phyloP scores from a whole-genome alignment of 768 basidiomycete species.

The Punctularia strigosozonata region DNA sequence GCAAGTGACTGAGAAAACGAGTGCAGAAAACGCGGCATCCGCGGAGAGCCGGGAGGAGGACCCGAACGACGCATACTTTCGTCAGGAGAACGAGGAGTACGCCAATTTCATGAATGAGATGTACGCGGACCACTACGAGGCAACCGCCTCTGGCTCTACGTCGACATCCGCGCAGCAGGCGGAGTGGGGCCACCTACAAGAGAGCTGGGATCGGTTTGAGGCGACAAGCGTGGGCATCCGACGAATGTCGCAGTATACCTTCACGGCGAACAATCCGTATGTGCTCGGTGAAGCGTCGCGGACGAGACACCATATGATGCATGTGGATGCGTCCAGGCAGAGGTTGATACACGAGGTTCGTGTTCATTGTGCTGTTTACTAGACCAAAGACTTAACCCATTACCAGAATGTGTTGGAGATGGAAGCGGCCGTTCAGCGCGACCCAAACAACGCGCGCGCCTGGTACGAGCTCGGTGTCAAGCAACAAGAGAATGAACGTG shows the following conservation, averaged over 20 bases:
- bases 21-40: too few species aligned
- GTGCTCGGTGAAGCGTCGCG: conserved; percentile 43
- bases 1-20: too few species aligned
- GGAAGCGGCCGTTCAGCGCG: conserved; percentile 79
- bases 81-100: conserved; percentile 60
- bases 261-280: conserved; percentile 74
- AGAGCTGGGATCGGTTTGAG: conserved; percentile 75
- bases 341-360: conserved; percentile 28
- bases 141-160: neutral
- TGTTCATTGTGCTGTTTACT: conserved; percentile 1
- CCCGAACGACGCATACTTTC: conserved; percentile 56
- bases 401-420: conserved; percentile 74
- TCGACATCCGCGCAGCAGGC: conserved; percentile 13
- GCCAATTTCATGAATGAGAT: conserved; percentile 43
- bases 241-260: conserved; percentile 48
- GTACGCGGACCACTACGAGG: conserved; percentile 3
- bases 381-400: conserved; percentile 8
- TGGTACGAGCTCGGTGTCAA: conserved; percentile 95
- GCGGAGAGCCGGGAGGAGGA: conserved; percentile 21
- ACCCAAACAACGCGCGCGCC: conserved; percentile 54
- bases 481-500: conserved; percentile 97
- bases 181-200: conserved; percentile 60
- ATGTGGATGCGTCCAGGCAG: conserved; percentile 14
- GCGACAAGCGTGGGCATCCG: conserved; percentile 57
- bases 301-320: conserved; percentile 33